A percentile compares a stretch with the other conserved stretches of the same genome.
Conservation (phyloP, 2,329 filamentous ascomycete species). For the Alternaria hordeiaustralica region DNA sequence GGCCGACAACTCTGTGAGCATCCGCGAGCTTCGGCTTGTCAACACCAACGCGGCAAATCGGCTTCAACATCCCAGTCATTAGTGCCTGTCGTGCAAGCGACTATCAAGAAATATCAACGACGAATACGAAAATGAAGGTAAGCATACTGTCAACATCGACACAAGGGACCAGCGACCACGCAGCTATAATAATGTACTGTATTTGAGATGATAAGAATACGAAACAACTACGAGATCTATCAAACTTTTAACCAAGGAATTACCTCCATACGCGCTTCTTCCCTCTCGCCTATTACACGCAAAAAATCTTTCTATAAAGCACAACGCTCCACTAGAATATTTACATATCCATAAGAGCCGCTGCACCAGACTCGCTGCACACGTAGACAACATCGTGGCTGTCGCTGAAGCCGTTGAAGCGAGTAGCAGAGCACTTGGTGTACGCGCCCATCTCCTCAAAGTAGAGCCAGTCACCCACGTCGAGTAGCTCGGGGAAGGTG, state of each 20-base stretch:
- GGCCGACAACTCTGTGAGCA: constrained; percentile 8
- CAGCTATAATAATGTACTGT: not conserved
- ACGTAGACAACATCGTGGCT: constrained; percentile 93
- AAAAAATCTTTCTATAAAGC: not conserved
- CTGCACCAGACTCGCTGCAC: constrained; percentile 88
- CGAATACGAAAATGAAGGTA: not conserved
- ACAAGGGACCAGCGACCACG: too few species aligned
- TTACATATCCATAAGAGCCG: constrained; percentile 65
- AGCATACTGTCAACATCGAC: not conserved
- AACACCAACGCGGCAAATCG: not conserved
- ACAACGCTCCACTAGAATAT: not conserved
- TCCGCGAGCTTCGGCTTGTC: not conserved
- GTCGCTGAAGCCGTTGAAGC: constrained; percentile 97
- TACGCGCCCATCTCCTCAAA: constrained; percentile 99
- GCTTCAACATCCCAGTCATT: not conserved
- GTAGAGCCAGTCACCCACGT: constrained; percentile 97
- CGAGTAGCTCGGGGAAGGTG: constrained; percentile 75
- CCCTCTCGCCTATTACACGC: not conserved
- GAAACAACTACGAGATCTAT: constrained; percentile 7
- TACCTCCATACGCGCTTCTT: not conserved
- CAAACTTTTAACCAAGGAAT: constrained; percentile 4
- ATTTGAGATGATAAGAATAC: not conserved
- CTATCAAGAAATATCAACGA: not conserved
- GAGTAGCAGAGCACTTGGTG: constrained; percentile 95
- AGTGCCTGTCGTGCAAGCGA: not conserved